A percentile compares a stretch with the other conserved stretches of the same genome.
phyloP scores from a whole-genome alignment of 139 green algal genomes.

The Penium margaritaceum region DNA sequence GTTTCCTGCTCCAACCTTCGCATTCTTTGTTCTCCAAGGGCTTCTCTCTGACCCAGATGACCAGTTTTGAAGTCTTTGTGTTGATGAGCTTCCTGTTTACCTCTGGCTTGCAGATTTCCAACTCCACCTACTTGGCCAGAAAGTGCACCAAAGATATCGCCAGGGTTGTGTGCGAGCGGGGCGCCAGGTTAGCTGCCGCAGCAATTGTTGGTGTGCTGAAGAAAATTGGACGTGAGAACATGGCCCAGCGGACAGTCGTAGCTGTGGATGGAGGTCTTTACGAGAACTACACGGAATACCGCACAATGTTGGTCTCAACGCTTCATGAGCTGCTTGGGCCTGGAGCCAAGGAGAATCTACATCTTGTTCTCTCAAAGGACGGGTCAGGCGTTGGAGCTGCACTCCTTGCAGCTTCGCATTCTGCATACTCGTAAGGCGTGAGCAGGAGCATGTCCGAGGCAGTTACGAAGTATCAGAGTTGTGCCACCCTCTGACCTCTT shows the following conservation, averaged over 20 bases:
- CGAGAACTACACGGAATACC: constrained; percentile 27
- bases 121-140: not conserved
- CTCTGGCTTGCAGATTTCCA: constrained; percentile 6
- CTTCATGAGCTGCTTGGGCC: constrained; percentile 24
- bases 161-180: constrained; percentile 7
- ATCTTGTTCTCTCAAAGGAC: constrained; percentile 19
- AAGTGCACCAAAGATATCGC: constrained; percentile 6
- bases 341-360: not conserved
- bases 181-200: constrained; percentile 14
- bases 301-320: constrained; percentile 9
- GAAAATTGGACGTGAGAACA: constrained; percentile 29
- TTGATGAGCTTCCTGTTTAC: too few relatives aligned
- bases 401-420: constrained; percentile 27
- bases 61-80: too few relatives aligned
- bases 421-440: not conserved
- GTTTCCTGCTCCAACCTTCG: not conserved
- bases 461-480: too few relatives aligned
- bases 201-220: constrained; percentile 32
- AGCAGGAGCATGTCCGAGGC: too few relatives aligned
- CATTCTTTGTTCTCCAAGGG: not conserved
- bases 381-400: constrained; percentile 32
- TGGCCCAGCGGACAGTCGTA: constrained; percentile 4
- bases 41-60: too few relatives aligned
- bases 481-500: too few relatives aligned
- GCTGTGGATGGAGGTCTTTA: constrained; percentile 32